phyloP scores from a whole-genome alignment of 371 early-diverging fungal genomes.

The Mucor mucedo region DNA sequence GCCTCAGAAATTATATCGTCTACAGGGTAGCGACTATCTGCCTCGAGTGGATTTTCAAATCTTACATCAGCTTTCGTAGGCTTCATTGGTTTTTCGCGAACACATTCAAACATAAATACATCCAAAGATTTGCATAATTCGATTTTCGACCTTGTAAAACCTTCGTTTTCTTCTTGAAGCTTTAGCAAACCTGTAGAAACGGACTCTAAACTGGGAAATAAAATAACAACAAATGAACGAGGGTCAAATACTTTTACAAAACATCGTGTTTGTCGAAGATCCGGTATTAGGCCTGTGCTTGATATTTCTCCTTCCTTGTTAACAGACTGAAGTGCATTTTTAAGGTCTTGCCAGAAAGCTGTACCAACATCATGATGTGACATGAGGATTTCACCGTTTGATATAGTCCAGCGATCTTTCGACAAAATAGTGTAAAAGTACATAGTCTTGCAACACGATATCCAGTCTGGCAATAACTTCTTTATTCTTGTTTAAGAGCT shows the following conservation, averaged over 20 bases:
- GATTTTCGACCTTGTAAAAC: conserved; percentile 1
- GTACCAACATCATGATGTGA: conserved; percentile 51
- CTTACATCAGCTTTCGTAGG: conserved; percentile 31
- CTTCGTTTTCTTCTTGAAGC: conserved; percentile 15
- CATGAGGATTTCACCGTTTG: conserved; percentile 65
- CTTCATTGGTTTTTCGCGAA: conserved; percentile 58
- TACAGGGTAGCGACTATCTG: conserved; percentile 6
- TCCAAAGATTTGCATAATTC: conserved; percentile 28
- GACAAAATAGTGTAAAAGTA: conserved; percentile 48
- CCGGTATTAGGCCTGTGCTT: conserved; percentile 29
- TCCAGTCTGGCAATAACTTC: conserved; percentile 30
- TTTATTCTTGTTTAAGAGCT: conserved; percentile 32
- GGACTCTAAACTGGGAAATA: conserved; percentile 62
- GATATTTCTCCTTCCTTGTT: conserved; percentile 26
- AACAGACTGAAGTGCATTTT: conserved; percentile 29
- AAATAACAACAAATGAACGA: conserved; percentile 66
- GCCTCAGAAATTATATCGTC: conserved; percentile 15
- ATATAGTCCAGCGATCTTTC: conserved; percentile 52
- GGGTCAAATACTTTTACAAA: conserved; percentile 72
- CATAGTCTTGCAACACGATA: conserved; percentile 33
- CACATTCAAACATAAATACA: conserved; percentile 65
- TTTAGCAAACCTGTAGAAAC: conserved; percentile 46
- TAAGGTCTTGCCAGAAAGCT: conserved; percentile 46
- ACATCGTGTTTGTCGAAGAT: conserved; percentile 60
- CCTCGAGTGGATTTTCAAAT: conserved; percentile 17